Evolutionary conservation across 257 asterid genomes (phyloP).

Genomic region (Echites panduratus): DNA sequence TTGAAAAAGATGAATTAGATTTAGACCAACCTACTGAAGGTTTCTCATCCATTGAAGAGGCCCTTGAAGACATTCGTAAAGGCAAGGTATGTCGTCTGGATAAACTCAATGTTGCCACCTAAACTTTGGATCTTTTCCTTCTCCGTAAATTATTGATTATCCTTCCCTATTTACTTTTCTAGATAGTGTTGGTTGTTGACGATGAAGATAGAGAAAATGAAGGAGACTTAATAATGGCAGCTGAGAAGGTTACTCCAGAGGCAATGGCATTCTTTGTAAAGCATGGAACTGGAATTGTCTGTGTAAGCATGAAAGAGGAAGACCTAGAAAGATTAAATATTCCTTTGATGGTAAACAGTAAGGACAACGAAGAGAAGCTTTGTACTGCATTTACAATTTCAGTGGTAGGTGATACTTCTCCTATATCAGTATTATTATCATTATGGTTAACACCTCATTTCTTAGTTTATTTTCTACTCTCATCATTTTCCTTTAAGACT

Average conservation of each 20-base stretch:
- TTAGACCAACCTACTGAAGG: conserved; percentile 73
- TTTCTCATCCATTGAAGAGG: conserved; percentile 70
- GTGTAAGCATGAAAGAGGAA: conserved; percentile 94
- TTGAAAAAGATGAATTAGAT: conserved; percentile 55
- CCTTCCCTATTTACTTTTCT: conserved; percentile 20
- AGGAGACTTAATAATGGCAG: conserved; percentile 97
- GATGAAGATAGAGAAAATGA: conserved; percentile 98
- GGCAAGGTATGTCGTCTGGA: conserved; percentile 60
- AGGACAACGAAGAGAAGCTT: conserved; percentile 92
- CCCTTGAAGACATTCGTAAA: conserved; percentile 76
- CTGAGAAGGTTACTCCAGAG: conserved; percentile 86
- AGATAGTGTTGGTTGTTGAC: conserved; percentile 95
- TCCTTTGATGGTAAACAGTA: conserved; percentile 86
- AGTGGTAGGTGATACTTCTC: conserved; percentile 53
- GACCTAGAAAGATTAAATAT: conserved; percentile 77
- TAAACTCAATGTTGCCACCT: conserved; percentile 11
- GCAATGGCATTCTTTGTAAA: conserved; percentile 97
- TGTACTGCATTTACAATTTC: conserved; percentile 88
- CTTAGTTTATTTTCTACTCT: neutral
- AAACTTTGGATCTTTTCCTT: conserved; percentile 2
- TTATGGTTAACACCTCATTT: neutral
- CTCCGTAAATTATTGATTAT: neutral
- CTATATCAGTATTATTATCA: neutral
- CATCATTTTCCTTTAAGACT: neutral
- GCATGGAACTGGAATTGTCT: conserved; percentile 96